Conservation (phyloP, 2,329 filamentous ascomycete genomes). For the Neofusicoccum umdonicola region DNA sequence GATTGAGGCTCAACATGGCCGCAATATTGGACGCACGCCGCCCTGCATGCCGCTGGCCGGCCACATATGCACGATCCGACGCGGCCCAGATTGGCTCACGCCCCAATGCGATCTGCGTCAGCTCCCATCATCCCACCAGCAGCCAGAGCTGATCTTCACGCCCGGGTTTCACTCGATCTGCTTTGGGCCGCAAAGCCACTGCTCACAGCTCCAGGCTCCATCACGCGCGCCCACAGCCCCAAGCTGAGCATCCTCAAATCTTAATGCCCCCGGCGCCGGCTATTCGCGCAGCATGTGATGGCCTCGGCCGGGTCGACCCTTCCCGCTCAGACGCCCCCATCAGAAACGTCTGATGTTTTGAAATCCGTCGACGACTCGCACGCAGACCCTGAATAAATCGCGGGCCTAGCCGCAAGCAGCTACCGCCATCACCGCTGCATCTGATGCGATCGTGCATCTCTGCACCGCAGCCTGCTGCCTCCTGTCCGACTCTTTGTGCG, state of each 20-base stretch:
- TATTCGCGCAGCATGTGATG: conserved; percentile 8
- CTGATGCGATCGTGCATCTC: conserved; percentile 10
- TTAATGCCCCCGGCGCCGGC: conserved; percentile 1
- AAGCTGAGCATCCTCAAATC: background rate
- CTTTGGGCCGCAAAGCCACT: conserved; percentile 9
- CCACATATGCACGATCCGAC: conserved; percentile 12
- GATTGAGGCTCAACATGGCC: conserved; percentile 1
- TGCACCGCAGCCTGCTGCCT: background rate
- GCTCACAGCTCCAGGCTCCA: background rate
- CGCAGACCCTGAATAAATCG: conserved; percentile 13
- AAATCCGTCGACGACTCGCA: background rate
- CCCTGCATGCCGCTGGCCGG: conserved; percentile 9
- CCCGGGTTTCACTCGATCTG: conserved; percentile 8
- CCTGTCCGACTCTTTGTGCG: conserved; percentile 2
- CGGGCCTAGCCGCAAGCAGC: conserved; percentile 4
- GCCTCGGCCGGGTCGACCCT: conserved; percentile 6
- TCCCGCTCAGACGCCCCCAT: conserved; percentile 3
- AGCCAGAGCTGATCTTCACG: conserved; percentile 7
- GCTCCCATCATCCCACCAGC: background rate
- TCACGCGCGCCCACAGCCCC: background rate
- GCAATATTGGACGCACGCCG: conserved; percentile 9
- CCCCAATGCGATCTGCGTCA: conserved; percentile 8
- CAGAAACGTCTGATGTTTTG: background rate
- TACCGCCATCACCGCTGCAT: conserved; percentile 5
- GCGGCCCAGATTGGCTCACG: background rate